Conservation (phyloP, 1,284 basidiomycete genomes). For the Ganoderma resinaceum region DNA sequence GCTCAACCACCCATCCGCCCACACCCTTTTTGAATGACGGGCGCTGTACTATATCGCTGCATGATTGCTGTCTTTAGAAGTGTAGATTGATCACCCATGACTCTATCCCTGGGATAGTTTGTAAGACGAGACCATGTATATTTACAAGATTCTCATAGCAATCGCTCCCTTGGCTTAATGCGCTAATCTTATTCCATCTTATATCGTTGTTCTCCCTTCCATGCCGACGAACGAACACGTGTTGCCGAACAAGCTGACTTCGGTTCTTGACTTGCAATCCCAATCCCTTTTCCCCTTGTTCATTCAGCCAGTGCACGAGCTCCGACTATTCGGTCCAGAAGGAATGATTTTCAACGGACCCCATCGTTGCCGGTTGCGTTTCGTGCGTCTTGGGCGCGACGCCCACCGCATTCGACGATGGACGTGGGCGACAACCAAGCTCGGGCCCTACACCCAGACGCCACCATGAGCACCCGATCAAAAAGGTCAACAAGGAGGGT, state of each 20-base stretch:
- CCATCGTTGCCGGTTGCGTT: background rate
- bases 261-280: background rate
- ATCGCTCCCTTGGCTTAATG: slow-evolving; percentile 1
- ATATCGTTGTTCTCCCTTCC: background rate
- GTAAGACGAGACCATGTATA: background rate
- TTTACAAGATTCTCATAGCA: slow-evolving; percentile 7
- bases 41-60: background rate
- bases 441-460: background rate
- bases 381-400: background rate
- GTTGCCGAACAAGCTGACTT: background rate
- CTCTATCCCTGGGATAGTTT: background rate
- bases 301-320: background rate
- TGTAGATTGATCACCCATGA: slow-evolving; percentile 2
- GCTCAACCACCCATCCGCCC: slow-evolving; percentile 1
- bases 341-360: background rate
- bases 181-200: background rate
- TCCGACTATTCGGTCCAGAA: background rate
- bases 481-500: background rate
- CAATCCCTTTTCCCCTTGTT: background rate
- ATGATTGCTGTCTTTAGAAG: slow-evolving; percentile 5
- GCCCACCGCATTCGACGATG: background rate
- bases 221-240: background rate
- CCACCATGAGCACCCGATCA: background rate
- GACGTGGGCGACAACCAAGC: background rate
- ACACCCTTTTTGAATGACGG: background rate